phyloP scores from a whole-genome alignment of 225 moss, liverwort and hornwort species.

The Pseudisothecium myosuroides region DNA sequence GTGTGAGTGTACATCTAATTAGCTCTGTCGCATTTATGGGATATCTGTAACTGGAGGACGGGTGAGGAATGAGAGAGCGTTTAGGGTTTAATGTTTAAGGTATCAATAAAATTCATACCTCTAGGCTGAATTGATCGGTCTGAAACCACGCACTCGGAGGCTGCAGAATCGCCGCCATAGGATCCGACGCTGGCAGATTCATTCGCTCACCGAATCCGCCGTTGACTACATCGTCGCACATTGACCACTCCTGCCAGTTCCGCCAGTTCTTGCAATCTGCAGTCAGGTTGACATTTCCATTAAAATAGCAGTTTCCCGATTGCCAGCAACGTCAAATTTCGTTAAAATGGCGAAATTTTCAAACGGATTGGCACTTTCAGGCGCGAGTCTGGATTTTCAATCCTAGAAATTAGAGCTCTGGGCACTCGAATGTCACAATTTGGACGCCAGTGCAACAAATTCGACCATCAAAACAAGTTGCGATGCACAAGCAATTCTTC shows the following conservation, averaged over 20 bases:
- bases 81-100: not conserved
- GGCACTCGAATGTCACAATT: not conserved
- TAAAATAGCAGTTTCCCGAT: not conserved
- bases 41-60: not conserved
- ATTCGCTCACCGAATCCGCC: constrained; percentile 30
- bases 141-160: constrained; percentile 42
- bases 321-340: not conserved
- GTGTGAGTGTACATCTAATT: not conserved
- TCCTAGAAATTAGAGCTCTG: not conserved
- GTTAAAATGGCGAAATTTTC: not conserved
- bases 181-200: not conserved
- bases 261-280: constrained; percentile 9
- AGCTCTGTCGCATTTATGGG: not conserved
- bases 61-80: not conserved
- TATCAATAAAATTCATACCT: not conserved
- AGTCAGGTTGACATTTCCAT: not conserved
- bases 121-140: constrained; percentile 59
- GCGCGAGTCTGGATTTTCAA: not conserved
- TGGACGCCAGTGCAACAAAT: not conserved
- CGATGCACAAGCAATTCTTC: not conserved
- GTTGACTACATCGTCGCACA: constrained; percentile 30
- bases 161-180: constrained; percentile 13
- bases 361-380: not conserved
- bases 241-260: not conserved
- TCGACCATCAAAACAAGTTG: not conserved